Evolutionary conservation across 2,329 filamentous ascomycete genomes (phyloP).

Genomic region (Colletotrichum sp.): DNA sequence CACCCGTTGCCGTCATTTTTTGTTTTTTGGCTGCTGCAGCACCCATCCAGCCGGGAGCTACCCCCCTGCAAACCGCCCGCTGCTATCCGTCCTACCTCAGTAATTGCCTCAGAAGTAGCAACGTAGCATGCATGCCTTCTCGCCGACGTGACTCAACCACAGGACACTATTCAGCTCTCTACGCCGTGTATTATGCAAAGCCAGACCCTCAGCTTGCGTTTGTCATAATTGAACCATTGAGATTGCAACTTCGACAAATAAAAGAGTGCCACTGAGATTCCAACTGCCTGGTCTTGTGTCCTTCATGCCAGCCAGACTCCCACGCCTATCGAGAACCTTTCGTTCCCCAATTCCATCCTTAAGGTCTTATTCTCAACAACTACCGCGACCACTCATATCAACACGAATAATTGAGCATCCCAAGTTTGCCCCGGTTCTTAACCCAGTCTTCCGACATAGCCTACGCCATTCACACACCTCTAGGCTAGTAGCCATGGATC

Average conservation of each 20-base stretch:
- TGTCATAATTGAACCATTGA: neutral
- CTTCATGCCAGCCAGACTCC: constrained; percentile 20
- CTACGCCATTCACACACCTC: neutral
- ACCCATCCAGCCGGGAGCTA: neutral
- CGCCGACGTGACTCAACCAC: constrained; percentile 16
- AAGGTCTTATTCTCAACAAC: neutral
- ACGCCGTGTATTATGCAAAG: neutral
- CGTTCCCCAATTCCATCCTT: neutral
- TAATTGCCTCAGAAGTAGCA: constrained; percentile 2
- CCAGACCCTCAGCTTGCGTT: neutral
- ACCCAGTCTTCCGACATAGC: neutral
- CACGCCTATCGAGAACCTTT: constrained; percentile 15
- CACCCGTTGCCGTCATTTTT: neutral
- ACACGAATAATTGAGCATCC: neutral
- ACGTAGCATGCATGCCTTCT: constrained; percentile 4
- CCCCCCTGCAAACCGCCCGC: neutral
- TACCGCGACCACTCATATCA: neutral
- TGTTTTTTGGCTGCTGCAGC: neutral
- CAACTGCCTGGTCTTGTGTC: neutral
- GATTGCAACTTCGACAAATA: neutral
- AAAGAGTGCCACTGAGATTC: neutral
- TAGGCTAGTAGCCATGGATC: neutral
- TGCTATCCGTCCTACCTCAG: neutral
- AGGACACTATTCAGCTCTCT: neutral
- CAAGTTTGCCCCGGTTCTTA: neutral